Base-by-base conservation (phyloP, 768 basidiomycete genomes). In the Astraeus odoratus region DNA sequence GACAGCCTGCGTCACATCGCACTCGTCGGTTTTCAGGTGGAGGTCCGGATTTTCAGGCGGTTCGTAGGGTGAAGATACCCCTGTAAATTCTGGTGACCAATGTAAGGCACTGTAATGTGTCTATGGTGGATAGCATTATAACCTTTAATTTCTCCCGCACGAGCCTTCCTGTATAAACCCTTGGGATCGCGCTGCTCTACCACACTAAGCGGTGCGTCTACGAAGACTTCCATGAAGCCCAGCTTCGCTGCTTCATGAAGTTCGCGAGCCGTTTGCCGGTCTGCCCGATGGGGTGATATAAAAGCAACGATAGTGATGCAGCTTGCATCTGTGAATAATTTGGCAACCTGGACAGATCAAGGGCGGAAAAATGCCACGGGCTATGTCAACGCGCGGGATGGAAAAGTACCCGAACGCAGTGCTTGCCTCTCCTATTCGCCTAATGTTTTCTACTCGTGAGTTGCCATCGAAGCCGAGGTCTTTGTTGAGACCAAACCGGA, bases 31-130 rank as follows among this genome's bases (percentile, higher is more conserved):
- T 59, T 77, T 82, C 65, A 99, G 86, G 69, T 94, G 92, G 48
- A 99, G 78, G 67, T 98, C 96, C 34, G 96, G 84, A 12, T 67
- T 67, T 45, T 73, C 72, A 15, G 96, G 96, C 5, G 81, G 78
- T 67, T 98, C 96, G 64, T 98, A 98, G 15, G 96, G 96, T 5
- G 96, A 91, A 18, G 92, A 94, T 61, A 98, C 86, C 6, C 96
- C 96, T 38, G 96, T 98, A 68, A 99, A 99, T 44, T 98, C 96
- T 98, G 58, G 35, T n/a, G 25, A 43, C 24, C 12, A 12, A 36
- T 13, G 37, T 27, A 8, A 46, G 55, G 37, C 23, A 6, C 3
- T n/a, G 49, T 46, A 7, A 24, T 42, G 27, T 18, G 39, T 24
- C 44, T 30, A 13, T 33, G 18, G 35, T n/a, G 16, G 36, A 20